Conservation (phyloP, 768 basidiomycete species). For the Leucogyrophana mollusca region DNA sequence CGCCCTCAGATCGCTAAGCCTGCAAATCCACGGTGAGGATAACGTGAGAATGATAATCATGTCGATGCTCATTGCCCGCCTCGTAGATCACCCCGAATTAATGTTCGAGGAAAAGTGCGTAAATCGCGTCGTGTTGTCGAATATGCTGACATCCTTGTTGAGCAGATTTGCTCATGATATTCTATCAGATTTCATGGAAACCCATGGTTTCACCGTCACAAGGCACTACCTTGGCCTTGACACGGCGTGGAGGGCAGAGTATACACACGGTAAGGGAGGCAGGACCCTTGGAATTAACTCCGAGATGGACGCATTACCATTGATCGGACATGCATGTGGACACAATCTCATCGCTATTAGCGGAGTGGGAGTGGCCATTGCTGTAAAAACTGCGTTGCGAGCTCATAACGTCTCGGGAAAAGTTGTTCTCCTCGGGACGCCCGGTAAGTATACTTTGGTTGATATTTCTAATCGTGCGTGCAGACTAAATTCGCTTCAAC, state of each 20-base stretch:
- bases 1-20: conserved; percentile 60
- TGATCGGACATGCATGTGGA: conserved; percentile 67
- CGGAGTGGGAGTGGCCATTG: conserved; percentile 73
- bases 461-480: background rate
- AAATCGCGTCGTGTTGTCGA: background rate
- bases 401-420: conserved; percentile 63
- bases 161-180: conserved; percentile 70
- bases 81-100: conserved; percentile 64
- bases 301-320: conserved; percentile 67
- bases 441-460: conserved; percentile 41
- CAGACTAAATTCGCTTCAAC: conserved; percentile 6
- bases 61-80: conserved; percentile 2
- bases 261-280: conserved; percentile 54
- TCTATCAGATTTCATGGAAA: conserved; percentile 64
- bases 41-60: background rate
- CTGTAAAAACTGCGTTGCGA: conserved; percentile 67
- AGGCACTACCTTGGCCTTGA: conserved; percentile 65
- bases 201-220: conserved; percentile 70
- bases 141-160: conserved; percentile 7
- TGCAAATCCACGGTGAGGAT: conserved; percentile 67
- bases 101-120: conserved; percentile 63
- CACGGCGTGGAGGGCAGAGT: conserved; percentile 81
- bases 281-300: conserved; percentile 76
- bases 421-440: conserved; percentile 75
- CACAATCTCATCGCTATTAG: conserved; percentile 83